Percentiles rank a stretch among this genome's conserved stretches.
Conservation (phyloP, 148 eudicot genomes). For the Rhododendron molle region DNA sequence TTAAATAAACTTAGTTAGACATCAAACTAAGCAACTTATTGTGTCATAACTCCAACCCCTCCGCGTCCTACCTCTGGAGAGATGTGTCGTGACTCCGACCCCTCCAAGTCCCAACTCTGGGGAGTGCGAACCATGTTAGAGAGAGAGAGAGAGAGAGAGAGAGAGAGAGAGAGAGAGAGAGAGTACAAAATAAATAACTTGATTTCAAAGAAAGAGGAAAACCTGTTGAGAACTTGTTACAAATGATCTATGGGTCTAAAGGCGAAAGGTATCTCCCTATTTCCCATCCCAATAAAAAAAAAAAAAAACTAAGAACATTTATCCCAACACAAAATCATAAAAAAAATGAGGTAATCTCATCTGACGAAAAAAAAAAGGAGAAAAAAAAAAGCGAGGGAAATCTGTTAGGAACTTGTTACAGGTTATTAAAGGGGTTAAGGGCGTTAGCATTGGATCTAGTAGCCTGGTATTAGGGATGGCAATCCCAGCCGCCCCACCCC, state of each 20-base stretch:
- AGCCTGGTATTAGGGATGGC: constrained; percentile 35
- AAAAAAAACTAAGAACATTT: neutral
- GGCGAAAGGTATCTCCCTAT: neutral
- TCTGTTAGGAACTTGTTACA: constrained; percentile 19
- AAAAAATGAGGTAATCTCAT: neutral
- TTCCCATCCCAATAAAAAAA: neutral
- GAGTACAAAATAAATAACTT: too few species aligned
- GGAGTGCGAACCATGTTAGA: too few species aligned
- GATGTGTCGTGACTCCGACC: too few species aligned
- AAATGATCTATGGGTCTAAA: too few species aligned
- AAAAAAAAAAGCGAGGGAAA: neutral
- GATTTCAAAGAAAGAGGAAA: too few species aligned
- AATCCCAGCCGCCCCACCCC: too few species aligned
- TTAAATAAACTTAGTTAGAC: neutral
- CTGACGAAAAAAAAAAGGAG: neutral
- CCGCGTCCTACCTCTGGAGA: neutral
- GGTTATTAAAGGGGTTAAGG: constrained; percentile 40
- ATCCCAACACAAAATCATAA: neutral
- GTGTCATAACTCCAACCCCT: neutral
- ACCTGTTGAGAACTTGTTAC: too few species aligned
- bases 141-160: neutral
- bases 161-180: constrained; percentile 5
- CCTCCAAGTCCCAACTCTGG: too few species aligned
- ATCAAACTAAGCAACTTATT: neutral
- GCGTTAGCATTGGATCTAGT: constrained; percentile 26